Evolutionary conservation across 2,329 filamentous ascomycete species (phyloP), one percentile per base, ranked within the genome.

Genomic region (Gnomoniopsis smithogilvyi): DNA sequence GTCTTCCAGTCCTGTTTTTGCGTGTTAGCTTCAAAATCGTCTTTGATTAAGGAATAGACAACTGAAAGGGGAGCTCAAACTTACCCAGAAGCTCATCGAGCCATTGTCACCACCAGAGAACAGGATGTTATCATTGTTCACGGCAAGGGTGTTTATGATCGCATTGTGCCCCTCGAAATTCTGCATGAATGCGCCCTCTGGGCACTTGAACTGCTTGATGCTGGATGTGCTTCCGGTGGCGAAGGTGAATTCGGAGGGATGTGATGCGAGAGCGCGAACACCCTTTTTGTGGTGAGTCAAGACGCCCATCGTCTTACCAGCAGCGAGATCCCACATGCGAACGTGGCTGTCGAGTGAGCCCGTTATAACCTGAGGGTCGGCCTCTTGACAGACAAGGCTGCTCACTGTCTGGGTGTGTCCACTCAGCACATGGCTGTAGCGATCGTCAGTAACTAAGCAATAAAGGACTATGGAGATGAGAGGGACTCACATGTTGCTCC

Each of bases 181-280:
- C 74, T 97, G 93, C 95, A 99, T 99, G 72, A 99, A 98, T 17
- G 92, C 92, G 41, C 94, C 96, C 71, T 97, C 92, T 1, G 96
- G 96, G 66, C 93, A 98, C 73, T 98, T 97, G 94, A 95, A 99
- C 76, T 99, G 95, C 80, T 99, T 99, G 76, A 99, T 97, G 71
- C 90, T 93, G 24, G 90, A 90, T 0, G 94, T 93, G 68, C 92
- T 96, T 47, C 90, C 95, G 61, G 86, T 93, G 4, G 95, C 95
- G 71, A 99, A 99, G 0, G 96, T 99, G 71, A 96, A 99, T 73
- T 99, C 95, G 61, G 85, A 86, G 0, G 96, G 95, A 70, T 99
- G 95, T 3, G 89, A 82, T 12, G 91, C 85, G 14, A 99, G 81
- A 2, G 89, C 87, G 53, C 95, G 86, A 12, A 99, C 93, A 58